phyloP scores from a whole-genome alignment of 805 yeast species.

The Saccharomycopsis synnaedendra region DNA sequence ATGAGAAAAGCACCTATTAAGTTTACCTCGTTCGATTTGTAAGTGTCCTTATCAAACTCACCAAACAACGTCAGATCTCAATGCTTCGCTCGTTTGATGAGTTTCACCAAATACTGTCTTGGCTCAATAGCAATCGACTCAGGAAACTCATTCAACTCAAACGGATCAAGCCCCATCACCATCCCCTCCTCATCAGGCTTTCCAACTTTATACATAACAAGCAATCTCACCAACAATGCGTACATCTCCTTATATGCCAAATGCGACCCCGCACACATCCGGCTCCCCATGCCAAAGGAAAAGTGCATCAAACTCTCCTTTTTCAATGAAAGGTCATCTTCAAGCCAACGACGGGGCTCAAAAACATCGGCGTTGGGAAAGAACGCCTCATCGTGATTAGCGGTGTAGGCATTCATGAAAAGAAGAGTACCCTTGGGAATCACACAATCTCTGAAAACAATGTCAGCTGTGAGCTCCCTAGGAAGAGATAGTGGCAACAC shows the following conservation, averaged over 20 bases:
- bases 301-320: conserved; percentile 23
- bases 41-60: not conserved
- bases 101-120: conserved; percentile 25
- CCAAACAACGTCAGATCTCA: conserved; percentile 3
- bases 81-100: conserved; percentile 14
- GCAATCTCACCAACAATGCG: conserved; percentile 38
- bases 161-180: conserved; percentile 39
- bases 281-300: conserved; percentile 58
- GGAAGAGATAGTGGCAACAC: conserved; percentile 63
- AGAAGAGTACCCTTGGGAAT: conserved; percentile 49
- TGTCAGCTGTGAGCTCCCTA: conserved; percentile 41
- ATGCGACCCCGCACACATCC: conserved; percentile 62
- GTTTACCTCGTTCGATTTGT: not conserved
- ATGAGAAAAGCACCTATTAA: too few relatives aligned
- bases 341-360: conserved; percentile 43
- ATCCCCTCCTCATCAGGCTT: conserved; percentile 25
- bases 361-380: conserved; percentile 37
- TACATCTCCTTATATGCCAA: conserved; percentile 60
- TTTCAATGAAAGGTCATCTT: conserved; percentile 18
- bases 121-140: conserved; percentile 58
- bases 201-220: conserved; percentile 39
- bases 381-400: conserved; percentile 45
- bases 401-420: conserved; percentile 60
- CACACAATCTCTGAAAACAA: conserved; percentile 27
- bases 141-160: conserved; percentile 38